Conservation (phyloP, 192 early-diverging fungal genomes). For the Coemansia brasiliensis region DNA sequence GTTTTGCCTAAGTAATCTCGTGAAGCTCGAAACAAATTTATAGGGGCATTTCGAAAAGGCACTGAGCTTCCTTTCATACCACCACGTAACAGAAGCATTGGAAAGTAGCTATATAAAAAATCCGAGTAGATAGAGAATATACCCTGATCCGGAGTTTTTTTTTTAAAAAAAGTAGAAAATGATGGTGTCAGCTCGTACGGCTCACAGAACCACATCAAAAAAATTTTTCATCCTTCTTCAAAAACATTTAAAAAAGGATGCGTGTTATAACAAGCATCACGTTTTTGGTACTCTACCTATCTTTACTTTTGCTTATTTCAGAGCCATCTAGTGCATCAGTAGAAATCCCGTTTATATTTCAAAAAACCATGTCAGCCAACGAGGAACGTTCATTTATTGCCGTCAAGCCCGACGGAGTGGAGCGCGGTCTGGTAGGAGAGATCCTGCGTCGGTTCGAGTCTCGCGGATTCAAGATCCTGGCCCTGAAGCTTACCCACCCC, state of each 20-base stretch:
- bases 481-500: conserved; percentile 75
- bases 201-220: not conserved
- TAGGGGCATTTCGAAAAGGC: too few relatives aligned
- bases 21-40: too few relatives aligned
- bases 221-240: conserved; percentile 6
- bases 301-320: conserved; percentile 18
- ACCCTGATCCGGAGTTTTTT: not conserved
- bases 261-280: conserved; percentile 15
- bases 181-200: too few relatives aligned
- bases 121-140: not conserved
- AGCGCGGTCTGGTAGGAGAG: conserved; percentile 87
- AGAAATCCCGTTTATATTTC: not conserved
- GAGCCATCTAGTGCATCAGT: not conserved
- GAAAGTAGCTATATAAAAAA: not conserved
- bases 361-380: conserved; percentile 45
- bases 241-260: conserved; percentile 17
- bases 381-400: conserved; percentile 55
- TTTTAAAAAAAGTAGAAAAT: too few relatives aligned
- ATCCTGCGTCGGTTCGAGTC: conserved; percentile 92
- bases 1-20: too few relatives aligned
- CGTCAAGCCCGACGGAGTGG: conserved; percentile 61
- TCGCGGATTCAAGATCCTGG: conserved; percentile 87
- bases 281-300: conserved; percentile 21
- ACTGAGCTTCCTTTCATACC: not conserved
- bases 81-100: conserved; percentile 7